Base-by-base conservation (phyloP, 176 grass and related monocot genomes). In the Melocanna baccifera region DNA sequence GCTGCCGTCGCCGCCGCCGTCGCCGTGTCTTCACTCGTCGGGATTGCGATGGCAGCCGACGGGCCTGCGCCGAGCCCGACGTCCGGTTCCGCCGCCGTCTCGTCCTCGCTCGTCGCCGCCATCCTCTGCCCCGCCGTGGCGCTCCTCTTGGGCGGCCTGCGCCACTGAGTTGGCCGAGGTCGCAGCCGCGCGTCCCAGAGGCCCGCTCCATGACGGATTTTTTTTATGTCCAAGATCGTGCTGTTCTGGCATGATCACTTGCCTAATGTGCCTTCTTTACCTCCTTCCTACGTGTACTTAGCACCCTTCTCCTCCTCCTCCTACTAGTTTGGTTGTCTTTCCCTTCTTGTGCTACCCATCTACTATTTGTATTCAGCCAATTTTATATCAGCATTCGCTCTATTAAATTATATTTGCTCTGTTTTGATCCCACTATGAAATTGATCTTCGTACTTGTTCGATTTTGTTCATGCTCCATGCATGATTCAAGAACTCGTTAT, bases 11-110 rank as follows among this genome's bases (percentile, higher is more conserved):
- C 82, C 42, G 82, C 82, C 8, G 92, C 71, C 5, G 57, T 89
- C 47, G 58, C 77, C 73, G 58, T 77, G 70, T 55, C 80, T 39
- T 81, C 69, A 57, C 84, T 97, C 25, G 86, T 84, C 0, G 79
- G 74, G 45, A 67, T 46, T 37, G 88, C 81, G 6, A 14, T 84
- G 51, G 95, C 92, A 18, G 87, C 90, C 67, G 95, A 97, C 3
- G 81, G 55, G 53, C 95, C 95, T 2, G 86, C 95, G 28, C 95
- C 95, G 28, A 91, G 88, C 81, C 95, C 95, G 22, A 88, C 92
- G 39, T 91, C 95, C 22, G 86, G 69, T 1, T 75, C 88, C 25
- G 36, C 75, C 0, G 52, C 86, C 11, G 4, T 87, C 75, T 86
- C 86, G 48, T 79, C 88, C 1, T 90, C 81, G 3, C 18, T 94